Evolutionary conservation across 257 asterid genomes (phyloP).

Genomic region (Rhazya stricta): DNA sequence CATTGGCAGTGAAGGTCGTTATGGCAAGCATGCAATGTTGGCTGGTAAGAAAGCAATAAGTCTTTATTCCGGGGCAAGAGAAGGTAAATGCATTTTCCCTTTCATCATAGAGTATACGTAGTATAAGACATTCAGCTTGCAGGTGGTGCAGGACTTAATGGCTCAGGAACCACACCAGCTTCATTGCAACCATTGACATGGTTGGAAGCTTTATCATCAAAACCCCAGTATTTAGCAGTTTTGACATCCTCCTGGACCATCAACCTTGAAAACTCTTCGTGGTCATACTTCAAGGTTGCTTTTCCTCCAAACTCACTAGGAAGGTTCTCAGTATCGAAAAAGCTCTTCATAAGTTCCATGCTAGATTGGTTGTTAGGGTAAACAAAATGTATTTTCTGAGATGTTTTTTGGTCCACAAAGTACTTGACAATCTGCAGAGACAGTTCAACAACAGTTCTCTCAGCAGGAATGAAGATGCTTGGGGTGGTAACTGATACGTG

Average conservation of each 20-base stretch:
- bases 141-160: constrained; percentile 29
- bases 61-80: background rate
- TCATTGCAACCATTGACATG: constrained; percentile 11
- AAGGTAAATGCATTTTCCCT: background rate
- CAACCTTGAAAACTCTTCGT: constrained; percentile 70
- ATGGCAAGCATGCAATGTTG: background rate
- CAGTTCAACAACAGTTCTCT: background rate
- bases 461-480: background rate
- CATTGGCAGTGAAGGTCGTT: background rate
- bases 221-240: constrained; percentile 66
- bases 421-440: constrained; percentile 56
- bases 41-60: background rate
- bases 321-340: constrained; percentile 64
- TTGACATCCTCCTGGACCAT: constrained; percentile 68
- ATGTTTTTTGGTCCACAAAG: constrained; percentile 62
- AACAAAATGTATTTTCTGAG: constrained; percentile 51
- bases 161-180: constrained; percentile 20
- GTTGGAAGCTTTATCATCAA: constrained; percentile 17
- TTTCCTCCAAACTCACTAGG: constrained; percentile 89
- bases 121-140: constrained; percentile 23
- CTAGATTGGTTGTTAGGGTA: constrained; percentile 66
- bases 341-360: constrained; percentile 60
- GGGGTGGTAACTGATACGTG: background rate
- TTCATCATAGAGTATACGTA: background rate
- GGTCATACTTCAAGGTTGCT: constrained; percentile 60